Evolutionary conservation across 805 yeast genomes (phyloP).

Genomic region (Brettanomyces sp.): DNA sequence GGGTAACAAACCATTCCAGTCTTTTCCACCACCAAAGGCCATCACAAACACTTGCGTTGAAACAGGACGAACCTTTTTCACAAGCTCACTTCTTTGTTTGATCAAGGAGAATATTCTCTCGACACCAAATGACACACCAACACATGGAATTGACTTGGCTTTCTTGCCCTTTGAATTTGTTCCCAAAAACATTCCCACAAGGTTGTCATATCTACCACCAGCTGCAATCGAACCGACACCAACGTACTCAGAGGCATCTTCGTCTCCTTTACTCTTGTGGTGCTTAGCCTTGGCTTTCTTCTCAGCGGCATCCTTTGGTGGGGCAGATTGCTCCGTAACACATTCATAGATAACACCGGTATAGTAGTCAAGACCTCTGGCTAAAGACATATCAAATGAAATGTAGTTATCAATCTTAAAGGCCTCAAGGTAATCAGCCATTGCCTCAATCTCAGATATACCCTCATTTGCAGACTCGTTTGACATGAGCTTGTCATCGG

Average conservation of each 20-base stretch:
- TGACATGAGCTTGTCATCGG: conserved; percentile 46
- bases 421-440: conserved; percentile 74
- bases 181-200: conserved; percentile 91
- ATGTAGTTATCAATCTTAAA: conserved; percentile 60
- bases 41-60: conserved; percentile 90
- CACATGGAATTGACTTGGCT: conserved; percentile 79
- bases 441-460: conserved; percentile 64
- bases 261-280: conserved; percentile 40
- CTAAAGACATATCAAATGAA: conserved; percentile 87
- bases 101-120: conserved; percentile 89
- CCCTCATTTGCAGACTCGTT: conserved; percentile 76
- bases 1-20: conserved; percentile 84
- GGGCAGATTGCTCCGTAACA: conserved; percentile 93
- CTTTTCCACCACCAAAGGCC: conserved; percentile 99
- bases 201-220: conserved; percentile 95
- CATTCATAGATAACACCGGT: conserved; percentile 96
- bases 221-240: conserved; percentile 99
- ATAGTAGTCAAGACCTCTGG: conserved; percentile 96
- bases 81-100: conserved; percentile 60
- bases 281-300: conserved; percentile 37
- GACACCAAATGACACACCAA: conserved; percentile 94
- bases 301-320: conserved; percentile 73
- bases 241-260: conserved; percentile 92
- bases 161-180: conserved; percentile 69
- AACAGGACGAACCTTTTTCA: conserved; percentile 64